These are phyloP conservation scores for Diplodia mutila DNA, from an alignment of 2,329 filamentous ascomycete species.

Conservation along the genomic window DNA sequence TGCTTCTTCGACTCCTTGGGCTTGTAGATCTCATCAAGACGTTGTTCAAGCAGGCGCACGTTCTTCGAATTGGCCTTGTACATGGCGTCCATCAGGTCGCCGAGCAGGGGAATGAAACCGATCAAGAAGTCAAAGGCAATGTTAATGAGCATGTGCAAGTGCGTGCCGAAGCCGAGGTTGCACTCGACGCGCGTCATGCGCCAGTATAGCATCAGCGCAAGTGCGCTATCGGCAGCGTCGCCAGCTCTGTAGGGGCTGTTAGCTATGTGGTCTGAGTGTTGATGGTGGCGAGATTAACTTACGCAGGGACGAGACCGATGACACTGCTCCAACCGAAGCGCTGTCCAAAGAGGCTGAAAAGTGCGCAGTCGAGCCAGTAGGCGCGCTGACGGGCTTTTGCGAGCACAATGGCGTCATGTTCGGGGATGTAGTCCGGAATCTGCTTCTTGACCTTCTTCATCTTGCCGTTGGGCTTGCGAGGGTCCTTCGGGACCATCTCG, in stretches of 20 bases:
- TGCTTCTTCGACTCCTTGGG: conserved; percentile 37
- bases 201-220: conserved; percentile 69
- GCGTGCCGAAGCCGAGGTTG: conserved; percentile 66
- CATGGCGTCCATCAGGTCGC: conserved; percentile 73
- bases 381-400: conserved; percentile 84
- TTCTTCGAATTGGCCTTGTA: conserved; percentile 80
- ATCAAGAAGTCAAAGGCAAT: conserved; percentile 73
- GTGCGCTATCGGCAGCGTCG: conserved; percentile 71
- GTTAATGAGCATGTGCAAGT: conserved; percentile 78
- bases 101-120: conserved; percentile 74
- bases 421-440: conserved; percentile 78
- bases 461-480: conserved; percentile 67
- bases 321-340: conserved; percentile 88
- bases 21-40: conserved; percentile 70
- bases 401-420: conserved; percentile 79
- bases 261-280: neutral
- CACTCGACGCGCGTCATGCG: conserved; percentile 62
- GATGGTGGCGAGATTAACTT: conserved; percentile 44
- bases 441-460: conserved; percentile 84
- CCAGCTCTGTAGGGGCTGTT: conserved; percentile 51
- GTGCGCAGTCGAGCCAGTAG: conserved; percentile 80
- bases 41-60: conserved; percentile 68
- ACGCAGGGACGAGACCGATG: conserved; percentile 81
- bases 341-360: conserved; percentile 81
- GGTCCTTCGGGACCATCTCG: conserved; percentile 72